These are phyloP conservation scores for Pseudozyma hubeiensis DNA, from an alignment of 1,284 basidiomycete species.

Conservation along the genomic window DNA sequence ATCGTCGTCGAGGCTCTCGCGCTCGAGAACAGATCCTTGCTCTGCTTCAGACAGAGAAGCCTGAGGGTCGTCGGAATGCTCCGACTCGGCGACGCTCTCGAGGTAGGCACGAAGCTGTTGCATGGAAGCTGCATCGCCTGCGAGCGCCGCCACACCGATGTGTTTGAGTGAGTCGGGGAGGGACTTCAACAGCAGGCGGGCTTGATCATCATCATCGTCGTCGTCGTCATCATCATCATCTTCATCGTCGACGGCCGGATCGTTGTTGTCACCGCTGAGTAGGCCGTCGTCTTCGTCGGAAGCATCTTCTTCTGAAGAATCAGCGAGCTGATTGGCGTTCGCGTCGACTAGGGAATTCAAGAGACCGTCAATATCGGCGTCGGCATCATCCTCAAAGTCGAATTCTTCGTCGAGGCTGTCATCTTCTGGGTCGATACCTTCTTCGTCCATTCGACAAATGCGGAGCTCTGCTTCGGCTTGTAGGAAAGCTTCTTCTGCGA, in stretches of 20 bases:
- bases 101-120: constrained; percentile 18
- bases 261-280: constrained; percentile 7
- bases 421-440: constrained; percentile 46
- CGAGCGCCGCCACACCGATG: constrained; percentile 19
- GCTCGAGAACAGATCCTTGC: constrained; percentile 3
- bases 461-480: constrained; percentile 47
- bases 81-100: constrained; percentile 26
- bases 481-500: constrained; percentile 43
- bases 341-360: constrained; percentile 15
- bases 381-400: constrained; percentile 36
- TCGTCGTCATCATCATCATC: constrained; percentile 15
- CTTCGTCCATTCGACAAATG: constrained; percentile 45
- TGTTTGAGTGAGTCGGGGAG: constrained; percentile 23
- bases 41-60: constrained; percentile 8
- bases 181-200: constrained; percentile 9
- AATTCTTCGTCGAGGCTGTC: constrained; percentile 46
- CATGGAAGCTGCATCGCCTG: constrained; percentile 15
- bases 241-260: constrained; percentile 1
- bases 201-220: constrained; percentile 19
- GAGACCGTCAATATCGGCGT: constrained; percentile 17
- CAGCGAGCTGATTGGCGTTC: constrained; percentile 5
- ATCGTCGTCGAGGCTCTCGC: constrained; percentile 1
- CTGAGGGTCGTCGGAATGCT: constrained; percentile 17
- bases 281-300: constrained; percentile 13
- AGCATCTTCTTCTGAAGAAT: constrained; percentile 11